Percentiles rank a stretch among this genome's conserved stretches.
These are phyloP conservation scores for Thymus mandschuricus DNA, from an alignment of 257 asterid genomes.

Conservation along the genomic window DNA sequence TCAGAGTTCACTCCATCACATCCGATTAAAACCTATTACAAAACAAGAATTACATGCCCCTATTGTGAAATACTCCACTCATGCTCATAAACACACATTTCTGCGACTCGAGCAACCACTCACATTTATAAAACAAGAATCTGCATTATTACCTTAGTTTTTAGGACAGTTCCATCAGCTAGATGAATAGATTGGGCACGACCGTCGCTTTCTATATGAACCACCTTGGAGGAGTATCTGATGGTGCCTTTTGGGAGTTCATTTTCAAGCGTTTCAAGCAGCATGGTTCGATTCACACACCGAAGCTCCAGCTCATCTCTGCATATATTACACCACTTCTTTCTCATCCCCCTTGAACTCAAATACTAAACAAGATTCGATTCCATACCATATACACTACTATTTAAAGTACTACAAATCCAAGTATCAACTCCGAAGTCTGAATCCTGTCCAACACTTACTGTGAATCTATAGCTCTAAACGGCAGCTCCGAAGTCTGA, in stretches of 20 bases:
- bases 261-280: constrained; percentile 56
- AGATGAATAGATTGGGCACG: constrained; percentile 56
- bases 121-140: not conserved
- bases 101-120: not conserved
- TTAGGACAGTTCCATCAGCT: constrained; percentile 63
- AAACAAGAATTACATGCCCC: not conserved
- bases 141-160: constrained; percentile 54
- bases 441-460: constrained; percentile 2
- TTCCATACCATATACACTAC: not conserved
- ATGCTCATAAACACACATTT: not conserved
- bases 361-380: not conserved
- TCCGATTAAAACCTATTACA: constrained; percentile 48
- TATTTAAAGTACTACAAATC: too few species aligned
- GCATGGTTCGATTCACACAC: constrained; percentile 50
- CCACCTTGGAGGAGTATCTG: constrained; percentile 72
- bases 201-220: constrained; percentile 51
- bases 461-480: constrained; percentile 13
- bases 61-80: not conserved
- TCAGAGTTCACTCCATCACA: constrained; percentile 58
- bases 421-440: too few species aligned
- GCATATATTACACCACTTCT: constrained; percentile 18
- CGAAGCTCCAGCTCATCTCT: constrained; percentile 50
- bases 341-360: not conserved
- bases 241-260: constrained; percentile 68
- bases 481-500: constrained; percentile 37